A percentile compares a stretch with the other conserved stretches of the same genome.
Evolutionary conservation across 352 stramenopile species (phyloP).

Genomic region (Phytopythium helicoides): DNA sequence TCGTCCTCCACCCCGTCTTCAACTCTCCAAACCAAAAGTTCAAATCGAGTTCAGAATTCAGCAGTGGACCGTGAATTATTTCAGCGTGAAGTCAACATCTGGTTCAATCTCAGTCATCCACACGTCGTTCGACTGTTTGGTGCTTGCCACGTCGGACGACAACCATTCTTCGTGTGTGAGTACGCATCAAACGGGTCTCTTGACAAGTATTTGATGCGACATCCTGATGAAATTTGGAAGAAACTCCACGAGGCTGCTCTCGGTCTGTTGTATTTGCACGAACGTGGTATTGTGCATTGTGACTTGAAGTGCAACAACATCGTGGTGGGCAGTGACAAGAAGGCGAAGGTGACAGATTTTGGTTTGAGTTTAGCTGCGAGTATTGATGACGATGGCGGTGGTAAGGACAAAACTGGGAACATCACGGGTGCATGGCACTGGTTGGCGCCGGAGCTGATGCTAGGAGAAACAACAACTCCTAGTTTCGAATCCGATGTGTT

Average conservation of each 20-base stretch:
- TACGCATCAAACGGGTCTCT: not conserved
- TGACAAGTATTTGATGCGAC: not conserved
- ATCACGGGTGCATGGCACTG: constrained; percentile 14
- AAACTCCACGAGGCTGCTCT: not conserved
- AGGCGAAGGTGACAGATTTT: constrained; percentile 2
- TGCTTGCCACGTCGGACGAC: constrained; percentile 10
- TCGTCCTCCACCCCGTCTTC: no score
- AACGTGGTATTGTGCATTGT: not conserved
- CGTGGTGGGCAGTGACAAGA: not conserved
- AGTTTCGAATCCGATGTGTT: constrained; percentile 23
- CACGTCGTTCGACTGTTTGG: constrained; percentile 30
- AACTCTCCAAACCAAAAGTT: not conserved
- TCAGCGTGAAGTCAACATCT: constrained; percentile 18
- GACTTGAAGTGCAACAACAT: not conserved
- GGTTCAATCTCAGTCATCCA: constrained; percentile 29
- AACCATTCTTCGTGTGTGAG: constrained; percentile 4
- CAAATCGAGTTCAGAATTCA: constrained; percentile 5
- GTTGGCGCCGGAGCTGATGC: constrained; percentile 22
- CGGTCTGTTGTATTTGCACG: not conserved
- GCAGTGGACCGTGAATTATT: constrained; percentile 22
- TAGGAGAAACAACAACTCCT: not conserved
- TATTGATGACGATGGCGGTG: not conserved
- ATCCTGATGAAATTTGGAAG: not conserved
- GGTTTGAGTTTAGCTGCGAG: not conserved
- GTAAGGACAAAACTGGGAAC: no score